Base-by-base conservation (phyloP, 1,284 basidiomycete species). In the Puccinia horiana region DNA sequence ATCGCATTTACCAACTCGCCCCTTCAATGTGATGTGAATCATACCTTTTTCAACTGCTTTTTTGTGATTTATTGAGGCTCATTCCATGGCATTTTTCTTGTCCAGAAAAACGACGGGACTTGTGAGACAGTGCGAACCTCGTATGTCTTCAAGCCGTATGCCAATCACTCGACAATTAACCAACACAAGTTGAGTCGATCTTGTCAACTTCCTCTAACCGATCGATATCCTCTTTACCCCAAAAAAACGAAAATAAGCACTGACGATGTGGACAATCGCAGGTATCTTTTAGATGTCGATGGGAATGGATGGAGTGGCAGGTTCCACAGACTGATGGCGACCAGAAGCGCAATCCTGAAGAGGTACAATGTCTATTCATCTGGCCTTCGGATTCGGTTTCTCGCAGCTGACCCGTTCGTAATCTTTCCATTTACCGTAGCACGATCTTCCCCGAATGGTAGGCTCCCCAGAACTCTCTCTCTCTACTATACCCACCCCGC, bases 261-360 rank as follows among this genome's bases (percentile, higher is more conserved):
- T 40, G 35, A 47, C 42, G 23, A 23, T 74, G 23, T 52, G 1
- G 20, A 32, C 16, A 1, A 54, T 58, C n/a, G n/a, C 32, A 82
- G 81, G 69, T 81, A 87, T 83, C 84, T 87, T 40, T 83, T 88
- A 42, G 88, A 89, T 82, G 86, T 88, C 14, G 88, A 89, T 82
- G 88, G 88, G 5, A 88, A 88, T 76, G 88, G 87, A 1, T 89
- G 88, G 88, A 86, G 85, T 77, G 87, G 86, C 61, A 84, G 87
- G 18, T 87, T 87, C 83, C 82, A 81, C 74, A 69, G 75, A 74
- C n/a, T 77, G 54, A 75, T 74, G 72, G n/a, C 47, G n/a, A 44
- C 67, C 37, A 63, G 67, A 82, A 74, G 82, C 76, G 49, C 84
- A 83, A 1, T 83, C 83, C 61, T 85, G 85, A 82, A 85, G 86